Conservation (phyloP, 257 asterid species). For the Striga asiatica region DNA sequence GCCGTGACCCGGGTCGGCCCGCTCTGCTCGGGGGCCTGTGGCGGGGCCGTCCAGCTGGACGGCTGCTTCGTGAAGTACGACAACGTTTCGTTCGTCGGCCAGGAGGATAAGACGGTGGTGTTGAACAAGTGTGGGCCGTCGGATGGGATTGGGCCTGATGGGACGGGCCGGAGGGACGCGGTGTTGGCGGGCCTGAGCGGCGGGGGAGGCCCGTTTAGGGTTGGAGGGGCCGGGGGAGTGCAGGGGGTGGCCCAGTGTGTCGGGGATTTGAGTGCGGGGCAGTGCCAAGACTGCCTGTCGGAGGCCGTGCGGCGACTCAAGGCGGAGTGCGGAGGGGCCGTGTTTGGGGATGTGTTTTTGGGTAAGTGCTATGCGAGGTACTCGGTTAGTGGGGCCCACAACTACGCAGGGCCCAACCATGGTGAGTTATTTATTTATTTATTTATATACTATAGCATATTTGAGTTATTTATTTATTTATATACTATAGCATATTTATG, state of each 20-base stretch:
- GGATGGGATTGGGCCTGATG: conserved; percentile 34
- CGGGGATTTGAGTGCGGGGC: conserved; percentile 70
- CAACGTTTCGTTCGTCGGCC: conserved; percentile 55
- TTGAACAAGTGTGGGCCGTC: conserved; percentile 91
- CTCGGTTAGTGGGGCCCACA: conserved; percentile 52
- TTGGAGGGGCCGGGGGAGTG: conserved; percentile 61
- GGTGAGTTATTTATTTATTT: conserved; percentile 25
- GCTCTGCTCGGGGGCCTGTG: conserved; percentile 52
- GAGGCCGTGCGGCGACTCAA: conserved; percentile 73
- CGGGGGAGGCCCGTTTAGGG: conserved; percentile 60
- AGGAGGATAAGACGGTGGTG: conserved; percentile 70
- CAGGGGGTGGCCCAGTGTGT: conserved; percentile 84
- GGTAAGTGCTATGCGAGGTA: conserved; percentile 89
- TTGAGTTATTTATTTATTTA: too few species aligned
- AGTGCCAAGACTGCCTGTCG: conserved; percentile 81
- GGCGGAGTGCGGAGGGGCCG: conserved; percentile 86
- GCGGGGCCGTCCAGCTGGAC: conserved; percentile 70
- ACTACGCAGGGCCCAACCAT: conserved; percentile 34
- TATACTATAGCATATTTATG: too few species aligned
- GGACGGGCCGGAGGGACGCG: conserved; percentile 56
- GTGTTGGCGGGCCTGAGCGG: conserved; percentile 50
- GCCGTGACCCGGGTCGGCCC: conserved; percentile 48
- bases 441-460: too few species aligned
- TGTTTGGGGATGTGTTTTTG: conserved; percentile 82
- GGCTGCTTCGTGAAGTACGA: conserved; percentile 86